Evolutionary conservation across 805 yeast species (phyloP).

Genomic region (Metahyphopichia silvanorum): DNA sequence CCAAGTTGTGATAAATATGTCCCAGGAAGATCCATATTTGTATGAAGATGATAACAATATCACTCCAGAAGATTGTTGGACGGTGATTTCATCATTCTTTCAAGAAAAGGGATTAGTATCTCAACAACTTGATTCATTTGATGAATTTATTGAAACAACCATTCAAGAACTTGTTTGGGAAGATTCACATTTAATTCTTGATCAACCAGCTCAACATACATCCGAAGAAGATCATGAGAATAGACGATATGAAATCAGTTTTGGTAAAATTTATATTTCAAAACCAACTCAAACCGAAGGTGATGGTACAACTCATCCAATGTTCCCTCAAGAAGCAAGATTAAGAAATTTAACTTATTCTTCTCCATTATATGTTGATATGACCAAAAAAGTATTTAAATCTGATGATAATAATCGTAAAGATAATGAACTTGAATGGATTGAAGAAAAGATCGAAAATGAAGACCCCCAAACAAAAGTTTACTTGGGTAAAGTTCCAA

Average conservation of each 20-base stretch:
- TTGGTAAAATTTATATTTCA: constrained; percentile 94
- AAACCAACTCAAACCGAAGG: constrained; percentile 99
- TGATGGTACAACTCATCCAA: constrained; percentile 98
- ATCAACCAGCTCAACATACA: constrained; percentile 97
- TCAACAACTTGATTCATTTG: constrained; percentile 96
- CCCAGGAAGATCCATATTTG: constrained; percentile 59
- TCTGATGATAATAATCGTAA: constrained; percentile 66
- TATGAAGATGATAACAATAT: constrained; percentile 70
- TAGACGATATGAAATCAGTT: constrained; percentile 92
- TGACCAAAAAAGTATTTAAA: constrained; percentile 84
- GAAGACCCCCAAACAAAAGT: constrained; percentile 71
- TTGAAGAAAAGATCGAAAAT: constrained; percentile 48
- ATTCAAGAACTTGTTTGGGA: constrained; percentile 97
- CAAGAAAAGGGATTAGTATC: constrained; percentile 96
- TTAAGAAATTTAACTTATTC: constrained; percentile 94
- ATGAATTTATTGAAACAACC: constrained; percentile 94
- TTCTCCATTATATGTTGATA: constrained; percentile 93
- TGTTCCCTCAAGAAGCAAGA: constrained; percentile 98
- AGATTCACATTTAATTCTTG: constrained; percentile 88
- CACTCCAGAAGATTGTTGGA: constrained; percentile 99
- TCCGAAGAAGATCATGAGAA: constrained; percentile 86
- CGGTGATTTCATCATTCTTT: constrained; percentile 93
- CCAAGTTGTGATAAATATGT: background rate
- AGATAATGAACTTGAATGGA: constrained; percentile 44
- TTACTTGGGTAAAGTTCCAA: constrained; percentile 94